These are phyloP conservation scores for Porogramme epimiltina DNA, from an alignment of 1,284 basidiomycete genomes.

Conservation along the genomic window DNA sequence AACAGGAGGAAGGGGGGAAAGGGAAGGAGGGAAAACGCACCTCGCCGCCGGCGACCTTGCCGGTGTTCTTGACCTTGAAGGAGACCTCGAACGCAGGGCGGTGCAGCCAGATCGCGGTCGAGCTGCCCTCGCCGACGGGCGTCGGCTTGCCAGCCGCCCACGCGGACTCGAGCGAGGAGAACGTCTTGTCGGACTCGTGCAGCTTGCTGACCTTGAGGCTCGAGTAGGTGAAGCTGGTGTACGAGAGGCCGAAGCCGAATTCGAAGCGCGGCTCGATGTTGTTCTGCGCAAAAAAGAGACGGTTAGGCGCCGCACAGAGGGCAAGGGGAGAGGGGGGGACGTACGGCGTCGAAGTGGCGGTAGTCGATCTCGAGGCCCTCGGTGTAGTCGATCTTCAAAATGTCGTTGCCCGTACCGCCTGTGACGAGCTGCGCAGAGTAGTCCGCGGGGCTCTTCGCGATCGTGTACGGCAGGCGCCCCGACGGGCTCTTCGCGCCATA, in stretches of 20 bases:
- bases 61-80: slow-evolving; percentile 63
- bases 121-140: slow-evolving; percentile 46
- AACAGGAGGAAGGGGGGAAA: too few species aligned
- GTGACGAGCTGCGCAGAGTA: slow-evolving; percentile 64
- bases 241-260: slow-evolving; percentile 86
- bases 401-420: slow-evolving; percentile 41
- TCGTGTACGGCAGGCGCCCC: slow-evolving; percentile 83
- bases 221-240: slow-evolving; percentile 77
- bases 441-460: slow-evolving; percentile 67
- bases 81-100: slow-evolving; percentile 58
- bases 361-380: slow-evolving; percentile 80
- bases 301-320: too few species aligned
- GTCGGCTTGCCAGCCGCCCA: slow-evolving; percentile 34
- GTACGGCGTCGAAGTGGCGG: slow-evolving; percentile 66
- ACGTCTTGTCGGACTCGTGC: slow-evolving; percentile 33
- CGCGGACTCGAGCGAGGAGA: slow-evolving; percentile 39
- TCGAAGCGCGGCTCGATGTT: slow-evolving; percentile 69
- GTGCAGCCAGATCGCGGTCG: slow-evolving; percentile 66
- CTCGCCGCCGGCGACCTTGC: slow-evolving; percentile 52
- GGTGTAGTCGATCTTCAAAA: slow-evolving; percentile 67
- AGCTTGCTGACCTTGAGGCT: slow-evolving; percentile 49
- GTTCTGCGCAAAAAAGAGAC: slow-evolving; percentile 11
- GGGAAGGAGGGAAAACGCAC: too few species aligned
- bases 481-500: slow-evolving; percentile 78
- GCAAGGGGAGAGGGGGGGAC: too few species aligned